Evolutionary conservation across 306 rosid species (phyloP), one percentile per base, ranked within the genome.

Genomic region (Nissolia schottii): DNA sequence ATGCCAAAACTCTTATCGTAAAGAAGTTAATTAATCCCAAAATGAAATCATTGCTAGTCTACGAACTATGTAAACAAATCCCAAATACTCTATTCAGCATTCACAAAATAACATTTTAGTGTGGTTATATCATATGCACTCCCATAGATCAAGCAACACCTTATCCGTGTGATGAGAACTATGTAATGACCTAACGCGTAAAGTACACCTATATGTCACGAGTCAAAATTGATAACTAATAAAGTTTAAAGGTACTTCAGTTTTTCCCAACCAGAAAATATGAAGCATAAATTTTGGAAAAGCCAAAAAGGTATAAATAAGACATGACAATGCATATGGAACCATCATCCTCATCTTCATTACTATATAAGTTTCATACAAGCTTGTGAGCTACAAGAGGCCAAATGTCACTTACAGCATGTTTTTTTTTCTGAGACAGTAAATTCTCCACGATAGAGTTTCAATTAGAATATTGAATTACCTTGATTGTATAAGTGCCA

Each of bases 401-500:
- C 13, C 41, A 29, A 58, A 59, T 31, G 34, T 7, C 58, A 34
- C 67, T 3, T 23, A 19, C 16, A 49, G 23, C 13, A 49, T n/a
- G n/a, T n/a, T n/a, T n/a, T n/a, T n/a, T n/a, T n/a, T n/a, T n/a
- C n/a, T n/a, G 32, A 53, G 1, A 51, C 22, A 61, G 31, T 32
- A 40, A 64, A 70, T 23, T 25, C 64, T 62, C 46, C 61, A 29
- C 20, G 65, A 55, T 40, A 56, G 65, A 70, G 35, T 69, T 78
- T 57, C 50, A 45, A 67, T 38, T 49, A 68, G 22, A 73, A 63
- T 35, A 31, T 22, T 55, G 32, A 78, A 56, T 32, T 53, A 83
- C 96, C 97, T 88, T 88, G 61, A 68, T 31, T 29, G 32, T 79
- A 57, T 74, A 79, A 37, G 71, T 32, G 34, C 91, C 92, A 81